Conservation (phyloP, 2,329 filamentous ascomycete species). For the Nemania serpens region DNA sequence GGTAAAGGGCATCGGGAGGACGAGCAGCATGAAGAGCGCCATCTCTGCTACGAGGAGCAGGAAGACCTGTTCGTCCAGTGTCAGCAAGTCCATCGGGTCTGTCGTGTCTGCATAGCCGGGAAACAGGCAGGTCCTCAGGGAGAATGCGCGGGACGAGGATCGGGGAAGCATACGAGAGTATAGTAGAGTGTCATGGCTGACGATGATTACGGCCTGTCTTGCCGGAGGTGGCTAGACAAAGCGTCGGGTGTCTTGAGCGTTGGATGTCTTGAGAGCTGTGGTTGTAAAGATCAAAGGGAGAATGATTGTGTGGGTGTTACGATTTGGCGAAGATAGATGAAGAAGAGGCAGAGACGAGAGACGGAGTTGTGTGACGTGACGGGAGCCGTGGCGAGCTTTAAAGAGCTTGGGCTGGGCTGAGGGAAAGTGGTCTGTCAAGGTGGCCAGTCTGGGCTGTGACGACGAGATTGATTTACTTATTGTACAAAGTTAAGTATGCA, state of each 20-base stretch:
- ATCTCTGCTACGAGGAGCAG: conserved; percentile 82
- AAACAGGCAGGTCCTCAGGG: not conserved
- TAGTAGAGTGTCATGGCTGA: conserved; percentile 57
- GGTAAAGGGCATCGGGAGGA: conserved; percentile 87
- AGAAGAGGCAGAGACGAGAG: not conserved
- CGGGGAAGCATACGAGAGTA: conserved; percentile 48
- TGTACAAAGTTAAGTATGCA: not conserved
- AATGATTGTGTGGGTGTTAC: not conserved
- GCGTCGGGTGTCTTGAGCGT: no score
- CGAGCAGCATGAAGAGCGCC: conserved; percentile 76
- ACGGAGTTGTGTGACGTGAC: conserved; percentile 1
- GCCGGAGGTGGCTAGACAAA: conserved; percentile 11
- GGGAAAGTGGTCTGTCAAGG: conserved; percentile 31
- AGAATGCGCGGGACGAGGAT: not conserved
- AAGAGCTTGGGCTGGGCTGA: conserved; percentile 16
- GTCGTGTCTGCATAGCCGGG: not conserved
- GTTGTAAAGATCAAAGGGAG: conserved; percentile 8
- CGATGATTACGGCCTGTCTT: conserved; percentile 19
- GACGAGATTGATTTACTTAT: conserved; percentile 27
- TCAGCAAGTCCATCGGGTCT: conserved; percentile 34
- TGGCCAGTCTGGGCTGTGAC: conserved; percentile 1
- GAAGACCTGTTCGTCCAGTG: conserved; percentile 67
- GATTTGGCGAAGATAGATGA: not conserved
- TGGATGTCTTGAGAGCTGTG: not conserved
- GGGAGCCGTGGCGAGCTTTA: conserved; percentile 14